phyloP scores from a whole-genome alignment of 202 grass and related monocot species.

The Zizania palustris region DNA sequence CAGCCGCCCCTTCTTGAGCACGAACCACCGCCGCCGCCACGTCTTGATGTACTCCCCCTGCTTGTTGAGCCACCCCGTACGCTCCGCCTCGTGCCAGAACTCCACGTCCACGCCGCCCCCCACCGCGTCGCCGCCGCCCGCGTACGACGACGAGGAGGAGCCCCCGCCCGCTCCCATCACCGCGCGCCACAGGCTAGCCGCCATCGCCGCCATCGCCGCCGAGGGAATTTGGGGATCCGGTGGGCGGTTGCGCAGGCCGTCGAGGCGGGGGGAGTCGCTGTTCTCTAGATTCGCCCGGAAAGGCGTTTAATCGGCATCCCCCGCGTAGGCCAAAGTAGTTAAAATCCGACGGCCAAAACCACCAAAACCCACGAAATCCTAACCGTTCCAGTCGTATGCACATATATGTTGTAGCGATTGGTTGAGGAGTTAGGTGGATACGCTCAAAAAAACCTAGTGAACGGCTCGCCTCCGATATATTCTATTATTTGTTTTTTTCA shows the following conservation, averaged over 20 bases:
- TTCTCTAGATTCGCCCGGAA: conserved; percentile 33
- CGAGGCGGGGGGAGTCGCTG: not conserved
- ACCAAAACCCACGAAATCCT: not conserved
- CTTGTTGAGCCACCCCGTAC: conserved; percentile 78
- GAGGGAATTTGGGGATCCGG: conserved; percentile 42
- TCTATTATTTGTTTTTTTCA: no score
- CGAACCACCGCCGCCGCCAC: conserved; percentile 92
- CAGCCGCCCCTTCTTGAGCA: conserved; percentile 89
- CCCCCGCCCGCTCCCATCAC: conserved; percentile 45
- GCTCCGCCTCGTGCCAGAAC: conserved; percentile 83
- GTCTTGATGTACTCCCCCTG: conserved; percentile 99
- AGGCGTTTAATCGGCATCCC: conserved; percentile 10
- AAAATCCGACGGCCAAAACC: conserved; percentile 18
- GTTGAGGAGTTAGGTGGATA: no score
- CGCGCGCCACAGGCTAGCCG: conserved; percentile 73
- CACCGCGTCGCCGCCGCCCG: conserved; percentile 19
- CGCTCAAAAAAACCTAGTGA: no score
- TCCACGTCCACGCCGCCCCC: conserved; percentile 68
- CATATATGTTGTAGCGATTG: no score
- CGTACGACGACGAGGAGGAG: conserved; percentile 31
- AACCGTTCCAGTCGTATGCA: not conserved
- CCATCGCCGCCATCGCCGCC: conserved; percentile 66
- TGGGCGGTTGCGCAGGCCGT: not conserved
- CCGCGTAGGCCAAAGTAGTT: not conserved
- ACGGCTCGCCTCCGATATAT: no score